phyloP scores from a whole-genome alignment of 2,329 filamentous ascomycete species.

The Aschersonia sp. region DNA sequence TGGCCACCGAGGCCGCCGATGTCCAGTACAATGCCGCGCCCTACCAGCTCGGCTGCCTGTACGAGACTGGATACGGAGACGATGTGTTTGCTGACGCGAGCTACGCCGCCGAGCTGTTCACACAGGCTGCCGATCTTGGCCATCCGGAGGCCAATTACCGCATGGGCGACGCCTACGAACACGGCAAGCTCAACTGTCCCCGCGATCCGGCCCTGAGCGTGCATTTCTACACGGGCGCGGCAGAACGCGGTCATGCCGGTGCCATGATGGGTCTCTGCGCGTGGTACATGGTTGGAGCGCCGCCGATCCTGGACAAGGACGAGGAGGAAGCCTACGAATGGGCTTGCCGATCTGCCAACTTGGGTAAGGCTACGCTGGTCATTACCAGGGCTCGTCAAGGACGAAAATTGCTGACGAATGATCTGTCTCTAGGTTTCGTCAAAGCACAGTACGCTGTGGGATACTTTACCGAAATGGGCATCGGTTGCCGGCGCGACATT shows the following conservation, averaged over 20 bases:
- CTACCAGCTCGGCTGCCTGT: slow-evolving; percentile 76
- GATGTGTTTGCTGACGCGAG: slow-evolving; percentile 83
- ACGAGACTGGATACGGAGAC: slow-evolving; percentile 85
- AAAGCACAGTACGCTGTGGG: slow-evolving; percentile 88
- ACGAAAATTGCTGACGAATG: neutral
- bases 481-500: slow-evolving; percentile 86
- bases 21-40: slow-evolving; percentile 84
- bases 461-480: slow-evolving; percentile 98
- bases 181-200: slow-evolving; percentile 75
- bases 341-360: slow-evolving; percentile 74
- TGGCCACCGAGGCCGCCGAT: slow-evolving; percentile 81
- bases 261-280: slow-evolving; percentile 98
- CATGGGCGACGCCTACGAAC: slow-evolving; percentile 94
- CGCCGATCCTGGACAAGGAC: slow-evolving; percentile 84
- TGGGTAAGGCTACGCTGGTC: slow-evolving; percentile 42
- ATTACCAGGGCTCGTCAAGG: neutral
- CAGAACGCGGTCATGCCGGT: slow-evolving; percentile 65
- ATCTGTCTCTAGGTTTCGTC: slow-evolving; percentile 35
- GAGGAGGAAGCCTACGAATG: slow-evolving; percentile 95
- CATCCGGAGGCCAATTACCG: slow-evolving; percentile 75
- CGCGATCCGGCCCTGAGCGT: slow-evolving; percentile 85
- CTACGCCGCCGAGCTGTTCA: slow-evolving; percentile 89
- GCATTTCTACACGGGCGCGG: slow-evolving; percentile 92
- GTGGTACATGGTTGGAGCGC: slow-evolving; percentile 95
- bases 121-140: slow-evolving; percentile 82